Evolutionary conservation across 164 flowering plant species (phyloP).

Genomic region (grape (Vitis vinifera)): ASM3070453v1 NC_081812.1:7263001-7263500

Average conservation of each 20-base stretch:
- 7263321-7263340: too few relatives aligned
- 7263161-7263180: too few relatives aligned
- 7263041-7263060: too few relatives aligned
- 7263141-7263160: too few relatives aligned
- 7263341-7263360: not conserved
- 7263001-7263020: too few relatives aligned
- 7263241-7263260: not conserved
- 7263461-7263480: not conserved
- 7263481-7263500: not conserved
- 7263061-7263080: too few relatives aligned
- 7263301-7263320: not conserved
- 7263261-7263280: too few relatives aligned
- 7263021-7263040: too few relatives aligned
- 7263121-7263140: too few relatives aligned
- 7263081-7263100: too few relatives aligned
- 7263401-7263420: constrained; percentile 9
- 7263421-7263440: not conserved
- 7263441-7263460: not conserved
- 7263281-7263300: not conserved
- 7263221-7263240: not conserved
- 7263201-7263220: not conserved
- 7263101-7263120: too few relatives aligned
- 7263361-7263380: not conserved
- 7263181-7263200: too few relatives aligned
- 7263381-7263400: constrained; percentile 12